Conservation (phyloP, 768 basidiomycete species). For the Boletus reticuloceps region DNA sequence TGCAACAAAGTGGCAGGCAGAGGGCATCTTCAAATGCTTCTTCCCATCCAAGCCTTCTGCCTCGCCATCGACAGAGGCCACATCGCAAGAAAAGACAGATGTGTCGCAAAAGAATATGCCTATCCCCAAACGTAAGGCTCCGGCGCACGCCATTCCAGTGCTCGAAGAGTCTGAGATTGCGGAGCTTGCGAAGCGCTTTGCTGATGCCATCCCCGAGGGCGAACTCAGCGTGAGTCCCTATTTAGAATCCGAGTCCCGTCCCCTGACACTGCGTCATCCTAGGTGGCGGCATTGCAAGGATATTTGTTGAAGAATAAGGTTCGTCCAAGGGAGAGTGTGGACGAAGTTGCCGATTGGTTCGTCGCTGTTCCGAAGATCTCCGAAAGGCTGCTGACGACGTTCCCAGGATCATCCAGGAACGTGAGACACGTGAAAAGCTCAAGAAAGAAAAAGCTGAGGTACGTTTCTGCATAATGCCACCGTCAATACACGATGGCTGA, state of each 20-base stretch:
- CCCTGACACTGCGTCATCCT: slow-evolving; percentile 1
- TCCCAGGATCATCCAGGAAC: slow-evolving; percentile 63
- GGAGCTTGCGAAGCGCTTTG: slow-evolving; percentile 78
- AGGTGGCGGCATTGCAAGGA: slow-evolving; percentile 84
- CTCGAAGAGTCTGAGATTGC: slow-evolving; percentile 75
- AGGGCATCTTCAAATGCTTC: slow-evolving; percentile 92
- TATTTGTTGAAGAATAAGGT: slow-evolving; percentile 89
- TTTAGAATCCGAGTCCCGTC: neutral
- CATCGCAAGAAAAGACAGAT: slow-evolving; percentile 34
- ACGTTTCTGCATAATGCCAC: slow-evolving; percentile 1
- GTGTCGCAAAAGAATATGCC: slow-evolving; percentile 66
- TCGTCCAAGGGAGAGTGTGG: slow-evolving; percentile 81
- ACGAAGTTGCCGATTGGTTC: slow-evolving; percentile 73
- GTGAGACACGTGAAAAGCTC: slow-evolving; percentile 79
- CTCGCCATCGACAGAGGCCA: slow-evolving; percentile 8
- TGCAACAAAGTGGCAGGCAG: slow-evolving; percentile 90
- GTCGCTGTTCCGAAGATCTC: slow-evolving; percentile 13
- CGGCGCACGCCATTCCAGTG: slow-evolving; percentile 59
- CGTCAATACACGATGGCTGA: slow-evolving; percentile 1
- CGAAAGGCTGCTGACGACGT: neutral
- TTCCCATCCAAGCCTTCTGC: slow-evolving; percentile 61
- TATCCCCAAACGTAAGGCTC: slow-evolving; percentile 59
- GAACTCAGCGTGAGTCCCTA: slow-evolving; percentile 71
- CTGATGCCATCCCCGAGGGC: slow-evolving; percentile 79
- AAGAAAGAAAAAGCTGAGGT: slow-evolving; percentile 76